Base-by-base conservation (phyloP, 441 rosid species). In the Populus tomentosa region DNA sequence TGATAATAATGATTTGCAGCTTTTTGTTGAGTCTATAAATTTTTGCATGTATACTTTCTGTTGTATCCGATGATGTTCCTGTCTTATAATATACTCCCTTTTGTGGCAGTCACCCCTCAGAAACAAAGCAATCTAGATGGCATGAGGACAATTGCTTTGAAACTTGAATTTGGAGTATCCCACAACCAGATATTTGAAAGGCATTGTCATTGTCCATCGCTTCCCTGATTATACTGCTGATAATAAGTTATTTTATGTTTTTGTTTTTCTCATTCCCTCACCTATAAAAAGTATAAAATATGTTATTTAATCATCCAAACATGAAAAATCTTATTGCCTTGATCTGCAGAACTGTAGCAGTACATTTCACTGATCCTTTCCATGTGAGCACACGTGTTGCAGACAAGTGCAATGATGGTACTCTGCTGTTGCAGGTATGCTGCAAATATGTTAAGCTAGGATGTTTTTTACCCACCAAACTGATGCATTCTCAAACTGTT, bases 71-170 rank as follows among this genome's bases (percentile, higher is more conserved):
- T 65, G 2, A 63, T 68, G 20, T 78, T 79, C 50, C 36, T 71
- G 32, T 67, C 80, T 6, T 73, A 68, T 79, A 77, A 71, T 38
- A 64, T 77, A 9, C 32, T 76, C 21, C 69, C 64, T 80, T 69
- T 24, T 30, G 53, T 82, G 79, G 68, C 92, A 93, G 98, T 84
- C 71, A 78, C 79, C 67, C 90, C 97, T 40, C 91, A 85, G 82
- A 92, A 79, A 79, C 98, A 86, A 75, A 96, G 88, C 86, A 84
- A 92, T 72, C 91, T 97, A 68, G 99, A 93, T 77, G 98, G 99
- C 77, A 90, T 97, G 98, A 90, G 99, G 89, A 97, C 99, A 63
- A 88, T 97, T 71, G 99, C 99, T 81, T 82, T 97, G 83, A 93
- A 93, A 81, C 99, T 94, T 81, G 95, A 93, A 81, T 94, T 97